Percentiles rank a stretch among this genome's conserved stretches.
These are phyloP conservation scores for Trichoderma endophyticum DNA, from an alignment of 2,329 filamentous ascomycete species.

Conservation along the genomic window DNA sequence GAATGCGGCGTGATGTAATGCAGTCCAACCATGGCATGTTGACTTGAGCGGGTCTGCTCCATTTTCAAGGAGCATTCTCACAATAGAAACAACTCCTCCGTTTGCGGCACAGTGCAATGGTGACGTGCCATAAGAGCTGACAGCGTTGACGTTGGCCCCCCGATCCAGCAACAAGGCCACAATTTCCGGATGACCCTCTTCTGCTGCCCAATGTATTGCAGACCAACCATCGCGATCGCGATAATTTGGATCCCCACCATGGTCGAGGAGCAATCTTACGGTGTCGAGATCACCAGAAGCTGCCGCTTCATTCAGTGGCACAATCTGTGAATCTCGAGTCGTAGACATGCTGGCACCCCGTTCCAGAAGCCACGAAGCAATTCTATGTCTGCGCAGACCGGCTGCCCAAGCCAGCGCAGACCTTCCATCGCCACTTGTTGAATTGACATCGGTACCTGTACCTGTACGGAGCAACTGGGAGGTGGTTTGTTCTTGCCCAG, in stretches of 20 bases:
- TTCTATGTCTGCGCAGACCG: neutral
- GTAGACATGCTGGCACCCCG: neutral
- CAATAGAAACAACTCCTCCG: neutral
- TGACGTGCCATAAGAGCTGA: conserved; percentile 3
- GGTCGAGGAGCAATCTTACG: neutral
- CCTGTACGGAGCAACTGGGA: neutral
- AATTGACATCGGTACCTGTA: neutral
- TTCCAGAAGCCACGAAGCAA: neutral
- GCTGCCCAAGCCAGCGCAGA: conserved; percentile 1
- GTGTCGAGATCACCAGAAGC: neutral
- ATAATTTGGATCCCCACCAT: neutral
- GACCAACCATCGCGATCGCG: neutral
- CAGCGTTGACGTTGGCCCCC: neutral
- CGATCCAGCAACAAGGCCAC: neutral
- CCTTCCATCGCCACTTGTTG: neutral
- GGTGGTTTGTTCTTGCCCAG: neutral
- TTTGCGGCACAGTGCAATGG: conserved; percentile 3
- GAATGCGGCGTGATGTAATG: neutral
- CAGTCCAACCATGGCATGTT: conserved; percentile 9
- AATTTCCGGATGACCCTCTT: neutral
- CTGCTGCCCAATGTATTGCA: neutral
- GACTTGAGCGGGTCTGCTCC: neutral
- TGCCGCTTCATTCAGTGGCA: neutral
- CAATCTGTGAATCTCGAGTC: neutral
- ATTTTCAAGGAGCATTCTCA: neutral